These are phyloP conservation scores for Debaryomyces tyrocola DNA, from an alignment of 805 yeast species.

Conservation along the genomic window DNA sequence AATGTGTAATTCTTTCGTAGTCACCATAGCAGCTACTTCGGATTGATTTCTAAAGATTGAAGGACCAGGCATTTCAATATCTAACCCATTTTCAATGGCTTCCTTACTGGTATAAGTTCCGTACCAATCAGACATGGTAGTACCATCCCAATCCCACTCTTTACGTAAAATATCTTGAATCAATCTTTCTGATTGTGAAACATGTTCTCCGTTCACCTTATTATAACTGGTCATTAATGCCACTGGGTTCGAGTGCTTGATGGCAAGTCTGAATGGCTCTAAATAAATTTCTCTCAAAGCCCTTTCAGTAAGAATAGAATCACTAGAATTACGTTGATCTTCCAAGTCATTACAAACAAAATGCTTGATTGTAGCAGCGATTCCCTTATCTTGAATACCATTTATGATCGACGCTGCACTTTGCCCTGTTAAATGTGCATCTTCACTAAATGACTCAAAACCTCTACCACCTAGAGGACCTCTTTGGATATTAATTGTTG, in stretches of 20 bases:
- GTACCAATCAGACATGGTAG: conserved; percentile 35
- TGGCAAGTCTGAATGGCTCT: conserved; percentile 34
- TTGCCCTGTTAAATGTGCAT: conserved; percentile 30
- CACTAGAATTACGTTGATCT: conserved; percentile 27
- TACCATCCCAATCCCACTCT: conserved; percentile 36
- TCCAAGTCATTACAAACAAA: conserved; percentile 34
- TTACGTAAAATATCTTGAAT: conserved; percentile 22
- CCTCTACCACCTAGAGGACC: conserved; percentile 37
- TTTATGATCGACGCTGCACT: conserved; percentile 24
- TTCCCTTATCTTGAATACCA: conserved; percentile 26
- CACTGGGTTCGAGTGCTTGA: conserved; percentile 24
- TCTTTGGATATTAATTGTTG: conserved; percentile 33
- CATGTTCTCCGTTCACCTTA: conserved; percentile 32
- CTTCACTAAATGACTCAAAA: conserved; percentile 34
- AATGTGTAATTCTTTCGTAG: conserved; percentile 24
- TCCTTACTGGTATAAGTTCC: conserved; percentile 28
- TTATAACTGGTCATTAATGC: conserved; percentile 34
- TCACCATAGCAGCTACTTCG: conserved; percentile 17
- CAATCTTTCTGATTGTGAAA: conserved; percentile 22
- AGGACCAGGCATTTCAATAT: conserved; percentile 38
- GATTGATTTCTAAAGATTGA: conserved; percentile 18
- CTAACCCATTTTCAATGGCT: conserved; percentile 28
- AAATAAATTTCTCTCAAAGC: conserved; percentile 33
- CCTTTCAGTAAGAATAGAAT: conserved; percentile 29
- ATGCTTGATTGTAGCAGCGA: conserved; percentile 35